Evolutionary conservation across 2,329 filamentous ascomycete genomes (phyloP).

Genomic region (Coniella vitis): DNA sequence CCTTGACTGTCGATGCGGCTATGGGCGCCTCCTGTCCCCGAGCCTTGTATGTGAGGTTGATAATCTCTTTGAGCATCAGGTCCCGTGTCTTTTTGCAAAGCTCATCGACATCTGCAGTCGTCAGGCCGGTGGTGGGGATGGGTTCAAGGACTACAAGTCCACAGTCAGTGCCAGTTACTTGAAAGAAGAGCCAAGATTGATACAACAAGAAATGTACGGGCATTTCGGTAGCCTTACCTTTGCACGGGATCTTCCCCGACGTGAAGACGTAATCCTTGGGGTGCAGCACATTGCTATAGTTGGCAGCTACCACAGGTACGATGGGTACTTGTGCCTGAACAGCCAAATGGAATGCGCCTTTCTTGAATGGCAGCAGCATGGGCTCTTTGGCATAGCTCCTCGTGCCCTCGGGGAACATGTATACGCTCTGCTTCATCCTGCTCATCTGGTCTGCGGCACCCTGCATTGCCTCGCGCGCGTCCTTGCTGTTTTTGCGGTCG

Average conservation of each 20-base stretch:
- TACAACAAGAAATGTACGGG: not conserved
- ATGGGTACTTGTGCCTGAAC: conserved; percentile 91
- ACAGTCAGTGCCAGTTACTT: not conserved
- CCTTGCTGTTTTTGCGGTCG: conserved; percentile 77
- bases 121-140: conserved; percentile 69
- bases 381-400: conserved; percentile 81
- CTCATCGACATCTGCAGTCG: conserved; percentile 68
- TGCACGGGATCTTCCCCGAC: conserved; percentile 64
- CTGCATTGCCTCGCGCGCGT: conserved; percentile 78
- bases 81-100: conserved; percentile 63
- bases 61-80: conserved; percentile 64
- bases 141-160: conserved; percentile 71
- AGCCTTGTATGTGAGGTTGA: conserved; percentile 45
- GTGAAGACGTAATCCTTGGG: conserved; percentile 59
- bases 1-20: conserved; percentile 13
- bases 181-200: no score
- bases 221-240: conserved; percentile 45
- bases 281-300: conserved; percentile 69
- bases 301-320: conserved; percentile 75
- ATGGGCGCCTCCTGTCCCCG: conserved; percentile 28
- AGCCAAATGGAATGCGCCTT: conserved; percentile 94
- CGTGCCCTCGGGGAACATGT: conserved; percentile 89
- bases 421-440: conserved; percentile 65
- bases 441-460: conserved; percentile 77
- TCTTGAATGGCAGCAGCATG: conserved; percentile 89